A percentile compares a stretch with the other conserved stretches of the same genome.
Evolutionary conservation across 2,329 filamentous ascomycete genomes (phyloP).

Genomic region (Fusarium chlamydosporum): DNA sequence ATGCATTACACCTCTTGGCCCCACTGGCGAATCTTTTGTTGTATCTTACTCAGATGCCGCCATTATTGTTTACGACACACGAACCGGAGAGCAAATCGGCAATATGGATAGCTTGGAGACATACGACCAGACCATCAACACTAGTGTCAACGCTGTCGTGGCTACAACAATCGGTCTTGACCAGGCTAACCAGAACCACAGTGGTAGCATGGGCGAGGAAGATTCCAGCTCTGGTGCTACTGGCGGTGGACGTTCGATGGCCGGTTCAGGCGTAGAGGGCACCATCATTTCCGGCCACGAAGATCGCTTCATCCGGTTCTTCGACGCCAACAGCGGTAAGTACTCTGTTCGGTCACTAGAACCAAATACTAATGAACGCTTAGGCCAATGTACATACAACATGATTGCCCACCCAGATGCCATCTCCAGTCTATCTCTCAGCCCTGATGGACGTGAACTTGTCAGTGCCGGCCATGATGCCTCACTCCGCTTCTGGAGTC

Average conservation of each 20-base stretch:
- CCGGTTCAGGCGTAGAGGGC: constrained; percentile 86
- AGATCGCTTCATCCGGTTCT: constrained; percentile 95
- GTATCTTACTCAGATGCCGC: constrained; percentile 93
- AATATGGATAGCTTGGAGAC: constrained; percentile 95
- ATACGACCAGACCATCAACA: constrained; percentile 83
- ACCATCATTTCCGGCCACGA: constrained; percentile 97
- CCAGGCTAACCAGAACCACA: constrained; percentile 68
- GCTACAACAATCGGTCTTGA: constrained; percentile 88
- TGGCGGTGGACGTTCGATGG: constrained; percentile 72
- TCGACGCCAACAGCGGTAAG: constrained; percentile 98
- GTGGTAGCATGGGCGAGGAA: constrained; percentile 75
- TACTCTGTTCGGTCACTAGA: constrained; percentile 57
- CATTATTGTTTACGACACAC: constrained; percentile 91
- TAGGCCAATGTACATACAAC: constrained; percentile 98
- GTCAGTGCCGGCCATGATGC: constrained; percentile 97
- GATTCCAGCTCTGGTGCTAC: constrained; percentile 84
- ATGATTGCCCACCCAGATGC: constrained; percentile 97
- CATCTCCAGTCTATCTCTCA: constrained; percentile 91
- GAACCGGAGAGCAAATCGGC: constrained; percentile 90
- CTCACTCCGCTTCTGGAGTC: constrained; percentile 94
- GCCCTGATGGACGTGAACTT: constrained; percentile 92
- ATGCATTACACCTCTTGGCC: constrained; percentile 89
- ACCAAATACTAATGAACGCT: constrained; percentile 22
- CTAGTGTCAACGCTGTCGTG: constrained; percentile 91
- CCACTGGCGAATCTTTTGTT: constrained; percentile 88